Base-by-base conservation (phyloP, 2,329 filamentous ascomycete genomes). In the Fusarium vanettenii region DNA sequence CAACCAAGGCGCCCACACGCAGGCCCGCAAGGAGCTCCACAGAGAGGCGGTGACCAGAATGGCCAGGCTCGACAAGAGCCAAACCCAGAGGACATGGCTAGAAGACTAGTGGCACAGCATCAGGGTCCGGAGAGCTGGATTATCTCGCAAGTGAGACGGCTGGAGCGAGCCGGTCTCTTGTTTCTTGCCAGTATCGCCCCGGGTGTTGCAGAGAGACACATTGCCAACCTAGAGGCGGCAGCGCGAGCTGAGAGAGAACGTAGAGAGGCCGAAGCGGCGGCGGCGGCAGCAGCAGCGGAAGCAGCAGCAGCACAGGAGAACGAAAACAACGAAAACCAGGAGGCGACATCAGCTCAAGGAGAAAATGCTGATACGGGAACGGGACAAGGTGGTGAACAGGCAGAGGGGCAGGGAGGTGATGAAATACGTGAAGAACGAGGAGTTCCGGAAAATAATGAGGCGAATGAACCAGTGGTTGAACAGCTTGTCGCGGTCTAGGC, bases 161-260 rank as follows among this genome's bases (percentile, higher is more conserved):
- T 90, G 8, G 90, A 93, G 81, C 87, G 91, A 71, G 88, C 90
- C 20, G 85, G 89, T 0, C 85, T 92, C 18, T 83, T 93, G 27
- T 92, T 93, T 76, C 83, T 93, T 25, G 91, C 91, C 22, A 93
- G 91, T 78, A 87, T 93, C 70, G 89, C 91, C 2, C 91, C 91
- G 1, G 91, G 91, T 11, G 87, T 93, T 27, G 90, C 90, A 1
- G 91, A 93, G 81, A 84, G 90, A 59, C 91, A 93, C 71, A 92
- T 93, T 70, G 88, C 87, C 27, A 86, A 89, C 52, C 80, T 90
- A 3, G 89, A 90, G 75, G 88, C 86, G 5, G 86, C 89, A 65
- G 87, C 85, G 43, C 83, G 86, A 60, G 84, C 81, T 3, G 87
- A 87, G 73, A 79, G 83, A 45, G 81, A 85, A 70, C 82, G 86